These are phyloP conservation scores for Manihot esculenta DNA, from an alignment of 441 rosid species.

Conservation along the genomic window DNA sequence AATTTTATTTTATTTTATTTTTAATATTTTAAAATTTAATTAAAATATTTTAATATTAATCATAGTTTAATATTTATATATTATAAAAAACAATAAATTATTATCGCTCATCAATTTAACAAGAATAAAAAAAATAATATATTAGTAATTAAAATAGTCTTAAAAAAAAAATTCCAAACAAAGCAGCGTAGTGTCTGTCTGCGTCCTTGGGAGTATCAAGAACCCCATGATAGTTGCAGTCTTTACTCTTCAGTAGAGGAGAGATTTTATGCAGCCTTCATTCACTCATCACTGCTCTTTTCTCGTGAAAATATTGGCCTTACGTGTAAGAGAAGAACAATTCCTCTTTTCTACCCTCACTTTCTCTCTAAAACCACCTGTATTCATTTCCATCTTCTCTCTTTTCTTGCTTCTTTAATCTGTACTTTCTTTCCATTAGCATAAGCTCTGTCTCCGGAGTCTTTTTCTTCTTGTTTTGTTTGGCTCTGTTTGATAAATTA, in stretches of 20 bases:
- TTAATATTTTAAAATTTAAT: no score
- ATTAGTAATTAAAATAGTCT: no score
- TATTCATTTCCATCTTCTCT: constrained; percentile 18
- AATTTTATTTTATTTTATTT: no score
- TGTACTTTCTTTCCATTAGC: constrained; percentile 6
- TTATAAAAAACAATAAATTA: no score
- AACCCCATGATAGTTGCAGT: constrained; percentile 2
- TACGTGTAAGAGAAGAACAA: constrained; percentile 14
- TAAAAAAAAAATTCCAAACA: not conserved
- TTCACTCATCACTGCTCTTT: constrained; percentile 51
- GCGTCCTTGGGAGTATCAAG: no score
- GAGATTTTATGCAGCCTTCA: constrained; percentile 36
- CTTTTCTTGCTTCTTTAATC: constrained; percentile 4
- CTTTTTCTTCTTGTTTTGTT: constrained; percentile 25
- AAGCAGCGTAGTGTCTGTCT: no score
- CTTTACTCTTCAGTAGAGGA: not conserved
- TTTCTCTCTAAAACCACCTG: constrained; percentile 29
- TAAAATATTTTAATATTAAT: no score
- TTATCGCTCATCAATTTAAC: no score
- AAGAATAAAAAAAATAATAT: no score
- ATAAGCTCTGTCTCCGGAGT: not conserved
- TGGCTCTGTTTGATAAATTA: not conserved
- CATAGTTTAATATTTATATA: no score
- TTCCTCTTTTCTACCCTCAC: not conserved
- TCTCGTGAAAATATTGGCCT: constrained; percentile 48